A percentile compares a stretch with the other conserved stretches of the same genome.
Evolutionary conservation across 352 stramenopile species (phyloP).

Genomic region (Peronospora belbahrii): DNA sequence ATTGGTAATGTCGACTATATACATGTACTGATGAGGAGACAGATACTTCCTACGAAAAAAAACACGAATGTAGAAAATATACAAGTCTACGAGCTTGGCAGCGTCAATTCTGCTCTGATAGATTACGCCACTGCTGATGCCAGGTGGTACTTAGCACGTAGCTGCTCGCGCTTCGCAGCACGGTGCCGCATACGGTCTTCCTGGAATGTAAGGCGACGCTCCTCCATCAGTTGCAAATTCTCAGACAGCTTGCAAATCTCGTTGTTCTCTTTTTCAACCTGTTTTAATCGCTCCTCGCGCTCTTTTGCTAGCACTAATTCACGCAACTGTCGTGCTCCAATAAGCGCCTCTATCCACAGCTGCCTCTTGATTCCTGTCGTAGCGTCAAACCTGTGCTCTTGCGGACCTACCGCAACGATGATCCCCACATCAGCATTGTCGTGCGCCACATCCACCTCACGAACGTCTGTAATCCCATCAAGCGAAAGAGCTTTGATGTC

Average conservation of each 20-base stretch:
- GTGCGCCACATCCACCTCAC: conserved; percentile 34
- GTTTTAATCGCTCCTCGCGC: conserved; percentile 46
- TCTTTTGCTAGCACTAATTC: conserved; percentile 35
- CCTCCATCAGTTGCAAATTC: conserved; percentile 43
- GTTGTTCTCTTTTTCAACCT: conserved; percentile 49
- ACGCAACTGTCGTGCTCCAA: conserved; percentile 38
- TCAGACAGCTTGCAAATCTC: conserved; percentile 48
- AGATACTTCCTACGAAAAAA: too few relatives aligned
- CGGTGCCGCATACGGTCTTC: conserved; percentile 53
- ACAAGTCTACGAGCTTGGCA: too few relatives aligned
- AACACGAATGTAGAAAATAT: too few relatives aligned
- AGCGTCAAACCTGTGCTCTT: conserved; percentile 58
- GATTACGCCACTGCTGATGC: conserved; percentile 27
- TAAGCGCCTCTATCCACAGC: conserved; percentile 57
- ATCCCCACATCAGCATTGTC: conserved; percentile 49
- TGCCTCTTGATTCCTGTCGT: conserved; percentile 34
- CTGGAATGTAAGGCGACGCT: conserved; percentile 58
- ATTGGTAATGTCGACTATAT: conserved; percentile 18
- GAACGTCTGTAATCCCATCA: conserved; percentile 49
- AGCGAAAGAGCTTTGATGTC: conserved; percentile 61
- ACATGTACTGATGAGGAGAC: conserved; percentile 14
- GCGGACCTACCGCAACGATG: conserved; percentile 36
- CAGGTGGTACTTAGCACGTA: conserved; percentile 69
- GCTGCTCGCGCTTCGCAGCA: conserved; percentile 49
- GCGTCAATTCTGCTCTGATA: conserved; percentile 9